phyloP scores from a whole-genome alignment of 768 basidiomycete genomes.

The Phanerodontia chrysosporium region DNA sequence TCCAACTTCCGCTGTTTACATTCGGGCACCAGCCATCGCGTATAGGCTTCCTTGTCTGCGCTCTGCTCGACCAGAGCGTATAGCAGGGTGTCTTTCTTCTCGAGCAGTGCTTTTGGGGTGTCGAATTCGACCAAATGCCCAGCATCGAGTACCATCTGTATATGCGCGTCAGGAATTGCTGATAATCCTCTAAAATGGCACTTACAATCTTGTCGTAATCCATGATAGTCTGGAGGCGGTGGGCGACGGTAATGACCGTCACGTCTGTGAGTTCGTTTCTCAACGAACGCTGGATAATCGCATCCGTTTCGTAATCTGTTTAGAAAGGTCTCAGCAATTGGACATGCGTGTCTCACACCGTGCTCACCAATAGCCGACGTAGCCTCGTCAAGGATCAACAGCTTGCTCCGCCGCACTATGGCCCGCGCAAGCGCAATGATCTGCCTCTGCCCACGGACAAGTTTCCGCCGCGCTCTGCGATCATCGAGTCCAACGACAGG shows the following conservation, averaged over 20 bases:
- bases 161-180: background rate
- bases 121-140: conserved; percentile 42
- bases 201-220: conserved; percentile 55
- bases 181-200: conserved; percentile 15
- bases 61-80: conserved; percentile 36
- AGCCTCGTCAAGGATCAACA: conserved; percentile 57
- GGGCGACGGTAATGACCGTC: conserved; percentile 56
- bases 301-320: conserved; percentile 52
- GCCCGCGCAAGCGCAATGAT: conserved; percentile 61
- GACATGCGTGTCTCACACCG: background rate
- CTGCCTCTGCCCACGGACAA: conserved; percentile 56
- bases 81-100: conserved; percentile 30
- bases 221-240: conserved; percentile 54
- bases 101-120: conserved; percentile 37
- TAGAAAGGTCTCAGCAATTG: background rate
- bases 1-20: too few species aligned
- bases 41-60: conserved; percentile 33
- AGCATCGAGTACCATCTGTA: conserved; percentile 39
- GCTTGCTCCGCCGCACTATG: conserved; percentile 49
- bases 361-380: conserved; percentile 42
- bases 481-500: conserved; percentile 39
- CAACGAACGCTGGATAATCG: conserved; percentile 51
- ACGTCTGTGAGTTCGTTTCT: conserved; percentile 40
- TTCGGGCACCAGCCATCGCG: conserved; percentile 5
- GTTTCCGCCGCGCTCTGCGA: conserved; percentile 40